Base-by-base conservation (phyloP, 192 early-diverging fungal genomes). In the Rhizophagus sp. region DNA sequence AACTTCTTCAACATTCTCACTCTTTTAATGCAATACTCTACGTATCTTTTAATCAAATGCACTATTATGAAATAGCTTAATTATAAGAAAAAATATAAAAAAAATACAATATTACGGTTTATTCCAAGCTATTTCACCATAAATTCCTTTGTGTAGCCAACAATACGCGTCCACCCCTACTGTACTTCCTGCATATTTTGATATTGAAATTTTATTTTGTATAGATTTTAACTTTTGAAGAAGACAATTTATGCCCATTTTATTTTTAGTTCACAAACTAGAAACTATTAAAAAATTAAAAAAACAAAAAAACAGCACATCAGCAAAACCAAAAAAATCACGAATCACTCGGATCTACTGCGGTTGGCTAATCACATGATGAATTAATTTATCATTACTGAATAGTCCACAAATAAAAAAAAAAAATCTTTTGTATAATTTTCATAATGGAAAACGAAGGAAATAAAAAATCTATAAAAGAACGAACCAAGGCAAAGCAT, bases 91-190 rank as follows among this genome's bases (percentile, higher is more conserved):
- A 30, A 15, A n/a, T 6, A 24, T 61, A n/a, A 5, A 79, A 44
- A 27, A 52, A 34, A 17, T 47, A 57, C 12, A 30, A 10, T 49
- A 62, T n/a, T 83, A 95, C 8, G 87, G 85, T n/a, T 88, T 79
- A 33, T 88, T 90, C 15, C 89, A 84, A 24, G 88, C 90, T 8
- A 99, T 85, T 13, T 99, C 97, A 24, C 88, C 80, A 74, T 95
- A 94, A 6, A 94, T 94, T 17, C 94, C 97, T 62, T 90, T 88
- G 85, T 98, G 95, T 15, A 99, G 92, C 98, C 98, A 99, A 4
- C 96, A 94, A 82, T 99, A 97, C 1, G 93, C 94, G 84, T 99
- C 98, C 12, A 99, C 90, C 2, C 92, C 98, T 0, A 99, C 85
- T 17, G 87, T 89, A 57, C 86, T 83, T 11, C 95, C 94, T 15